A percentile compares a stretch with the other conserved stretches of the same genome.
These are phyloP conservation scores for Aspergillus cejpii DNA, from an alignment of 2,329 filamentous ascomycete genomes.

Conservation along the genomic window DNA sequence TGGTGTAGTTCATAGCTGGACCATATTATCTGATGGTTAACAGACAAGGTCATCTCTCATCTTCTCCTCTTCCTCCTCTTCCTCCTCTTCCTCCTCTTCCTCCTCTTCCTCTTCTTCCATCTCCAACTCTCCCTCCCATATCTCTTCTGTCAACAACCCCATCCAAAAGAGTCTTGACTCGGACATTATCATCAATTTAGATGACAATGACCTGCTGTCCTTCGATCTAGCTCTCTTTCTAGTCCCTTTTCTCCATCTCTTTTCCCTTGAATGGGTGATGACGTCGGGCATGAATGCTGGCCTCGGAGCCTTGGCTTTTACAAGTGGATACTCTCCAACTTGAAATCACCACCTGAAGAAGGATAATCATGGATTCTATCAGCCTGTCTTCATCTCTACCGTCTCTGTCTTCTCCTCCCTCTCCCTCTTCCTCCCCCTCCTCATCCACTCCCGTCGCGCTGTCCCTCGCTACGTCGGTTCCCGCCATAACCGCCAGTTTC, in stretches of 20 bases:
- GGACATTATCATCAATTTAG: background rate
- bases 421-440: slow-evolving; percentile 11
- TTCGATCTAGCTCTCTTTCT: background rate
- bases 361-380: background rate
- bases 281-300: background rate
- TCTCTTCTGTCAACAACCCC: no score
- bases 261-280: background rate
- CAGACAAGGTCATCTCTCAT: no score
- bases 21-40: no score
- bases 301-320: background rate
- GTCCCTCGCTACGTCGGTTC: slow-evolving; percentile 7
- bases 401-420: slow-evolving; percentile 1
- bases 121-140: no score
- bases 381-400: background rate
- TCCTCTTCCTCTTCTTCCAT: no score
- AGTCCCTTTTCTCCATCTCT: background rate
- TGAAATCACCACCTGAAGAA: background rate
- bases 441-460: slow-evolving; percentile 13
- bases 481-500: slow-evolving; percentile 20
- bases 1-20: no score
- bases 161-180: background rate
- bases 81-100: no score
- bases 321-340: background rate
- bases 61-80: no score
- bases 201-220: background rate